Conservation (phyloP, 139 green algal genomes). For the Chloropicon primus region DNA sequence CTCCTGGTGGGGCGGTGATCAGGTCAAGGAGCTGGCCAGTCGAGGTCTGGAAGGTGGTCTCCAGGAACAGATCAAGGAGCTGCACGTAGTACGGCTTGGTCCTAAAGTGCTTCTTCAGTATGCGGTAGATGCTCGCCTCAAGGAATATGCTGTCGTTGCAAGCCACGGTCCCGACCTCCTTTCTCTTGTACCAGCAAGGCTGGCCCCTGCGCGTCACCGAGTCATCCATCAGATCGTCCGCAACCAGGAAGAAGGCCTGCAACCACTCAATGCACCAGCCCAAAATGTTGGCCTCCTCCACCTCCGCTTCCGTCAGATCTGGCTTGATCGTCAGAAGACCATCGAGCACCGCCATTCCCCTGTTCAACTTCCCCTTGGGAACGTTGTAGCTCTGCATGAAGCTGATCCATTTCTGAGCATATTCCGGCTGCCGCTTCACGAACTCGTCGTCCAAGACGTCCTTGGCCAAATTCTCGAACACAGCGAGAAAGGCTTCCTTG, state of each 20-base stretch:
- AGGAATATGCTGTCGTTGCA: slow-evolving; percentile 97
- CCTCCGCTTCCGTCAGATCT: slow-evolving; percentile 38
- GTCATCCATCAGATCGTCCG: slow-evolving; percentile 98
- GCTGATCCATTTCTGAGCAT: neutral
- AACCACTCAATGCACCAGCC: slow-evolving; percentile 98
- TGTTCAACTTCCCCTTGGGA: slow-evolving; percentile 90
- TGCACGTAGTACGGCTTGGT: slow-evolving; percentile 43
- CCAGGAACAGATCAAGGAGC: slow-evolving; percentile 92
- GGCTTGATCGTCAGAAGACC: slow-evolving; percentile 33
- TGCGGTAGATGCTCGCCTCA: slow-evolving; percentile 83
- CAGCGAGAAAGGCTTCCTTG: slow-evolving; percentile 8
- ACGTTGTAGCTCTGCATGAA: slow-evolving; percentile 89
- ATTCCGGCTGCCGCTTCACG: neutral
- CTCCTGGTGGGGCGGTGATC: slow-evolving; percentile 77
- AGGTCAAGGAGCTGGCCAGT: slow-evolving; percentile 93
- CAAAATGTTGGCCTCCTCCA: slow-evolving; percentile 60
- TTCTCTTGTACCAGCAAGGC: slow-evolving; percentile 88
- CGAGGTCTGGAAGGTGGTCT: slow-evolving; percentile 82
- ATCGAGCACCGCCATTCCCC: slow-evolving; percentile 91
- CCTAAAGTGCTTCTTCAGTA: slow-evolving; percentile 69
- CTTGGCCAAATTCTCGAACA: slow-evolving; percentile 3
- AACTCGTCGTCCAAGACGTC: neutral
- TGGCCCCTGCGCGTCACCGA: slow-evolving; percentile 88
- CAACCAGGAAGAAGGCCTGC: slow-evolving; percentile 96
- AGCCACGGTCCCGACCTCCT: slow-evolving; percentile 80